phyloP scores from a whole-genome alignment of 1,139 yeast species.

The Taphrina flavorubra region DNA sequence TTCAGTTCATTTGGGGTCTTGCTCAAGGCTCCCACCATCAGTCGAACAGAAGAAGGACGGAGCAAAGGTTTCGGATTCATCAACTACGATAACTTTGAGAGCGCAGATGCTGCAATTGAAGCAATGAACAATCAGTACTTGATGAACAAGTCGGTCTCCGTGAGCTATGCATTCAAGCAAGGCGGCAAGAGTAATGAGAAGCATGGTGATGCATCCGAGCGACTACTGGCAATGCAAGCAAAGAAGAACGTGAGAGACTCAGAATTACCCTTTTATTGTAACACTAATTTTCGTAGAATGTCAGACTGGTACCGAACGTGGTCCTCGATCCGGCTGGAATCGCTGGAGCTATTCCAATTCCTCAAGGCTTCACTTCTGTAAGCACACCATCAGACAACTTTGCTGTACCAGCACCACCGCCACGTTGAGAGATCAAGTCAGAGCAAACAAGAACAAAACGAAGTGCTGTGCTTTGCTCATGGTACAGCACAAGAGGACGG shows the following conservation, averaged over 20 bases:
- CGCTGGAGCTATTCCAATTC: neutral
- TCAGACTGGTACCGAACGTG: constrained; percentile 15
- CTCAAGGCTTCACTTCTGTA: constrained; percentile 11
- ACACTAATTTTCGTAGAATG: constrained; percentile 11
- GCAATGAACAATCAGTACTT: constrained; percentile 72
- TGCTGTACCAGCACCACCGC: constrained; percentile 18
- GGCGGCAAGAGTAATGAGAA: constrained; percentile 58
- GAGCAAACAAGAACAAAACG: neutral
- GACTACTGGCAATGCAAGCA: constrained; percentile 75
- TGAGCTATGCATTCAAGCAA: constrained; percentile 73
- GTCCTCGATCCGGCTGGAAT: neutral
- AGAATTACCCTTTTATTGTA: neutral
- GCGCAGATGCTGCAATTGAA: constrained; percentile 74
- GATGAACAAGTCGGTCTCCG: constrained; percentile 66
- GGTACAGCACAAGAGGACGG: too few species aligned
- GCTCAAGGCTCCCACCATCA: constrained; percentile 60
- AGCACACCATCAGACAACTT: neutral
- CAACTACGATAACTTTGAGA: constrained; percentile 65
- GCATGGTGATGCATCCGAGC: constrained; percentile 83
- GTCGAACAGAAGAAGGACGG: constrained; percentile 60
- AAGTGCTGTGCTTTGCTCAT: too few species aligned
- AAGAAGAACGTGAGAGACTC: constrained; percentile 49
- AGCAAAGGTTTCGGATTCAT: constrained; percentile 72
- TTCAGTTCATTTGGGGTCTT: constrained; percentile 75
- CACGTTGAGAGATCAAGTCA: constrained; percentile 1